Conservation (phyloP, 805 yeast genomes). For the Saccharomycopsis fodiens region DNA sequence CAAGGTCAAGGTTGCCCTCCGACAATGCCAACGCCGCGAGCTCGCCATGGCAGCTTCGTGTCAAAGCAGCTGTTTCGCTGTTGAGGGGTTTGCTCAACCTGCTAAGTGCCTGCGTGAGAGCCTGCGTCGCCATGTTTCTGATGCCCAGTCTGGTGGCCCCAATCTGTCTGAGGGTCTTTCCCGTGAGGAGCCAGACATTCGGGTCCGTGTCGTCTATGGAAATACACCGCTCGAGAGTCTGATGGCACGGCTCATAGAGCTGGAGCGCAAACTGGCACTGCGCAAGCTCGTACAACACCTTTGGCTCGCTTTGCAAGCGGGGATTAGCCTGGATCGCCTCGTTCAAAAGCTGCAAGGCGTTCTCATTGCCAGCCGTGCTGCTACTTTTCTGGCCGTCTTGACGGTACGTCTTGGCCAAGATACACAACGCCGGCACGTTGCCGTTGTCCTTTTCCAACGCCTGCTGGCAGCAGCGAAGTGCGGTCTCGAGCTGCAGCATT, state of each 20-base stretch:
- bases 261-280: slow-evolving; percentile 42
- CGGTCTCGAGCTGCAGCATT: slow-evolving; percentile 26
- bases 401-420: slow-evolving; percentile 36
- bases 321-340: slow-evolving; percentile 33
- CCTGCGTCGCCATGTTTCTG: slow-evolving; percentile 39
- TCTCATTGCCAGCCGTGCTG: slow-evolving; percentile 34
- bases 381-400: slow-evolving; percentile 32
- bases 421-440: slow-evolving; percentile 34
- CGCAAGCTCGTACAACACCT: slow-evolving; percentile 42
- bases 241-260: slow-evolving; percentile 45
- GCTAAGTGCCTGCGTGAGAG: slow-evolving; percentile 38
- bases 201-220: slow-evolving; percentile 35
- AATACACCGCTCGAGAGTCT: slow-evolving; percentile 37
- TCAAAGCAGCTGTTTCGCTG: slow-evolving; percentile 35
- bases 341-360: slow-evolving; percentile 34
- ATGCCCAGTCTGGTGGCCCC: slow-evolving; percentile 27
- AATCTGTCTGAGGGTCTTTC: slow-evolving; percentile 38
- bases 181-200: slow-evolving; percentile 39
- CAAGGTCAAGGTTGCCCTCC: slow-evolving; percentile 41
- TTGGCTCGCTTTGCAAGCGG: slow-evolving; percentile 31
- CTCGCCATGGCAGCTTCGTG: slow-evolving; percentile 47
- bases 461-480: slow-evolving; percentile 36
- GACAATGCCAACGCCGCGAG: slow-evolving; percentile 47
- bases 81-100: slow-evolving; percentile 21
- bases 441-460: slow-evolving; percentile 37